Evolutionary conservation across 345 rosid genomes (phyloP), one percentile per base, ranked within the genome.

Genomic region (Citrus mangshanensis): DNA sequence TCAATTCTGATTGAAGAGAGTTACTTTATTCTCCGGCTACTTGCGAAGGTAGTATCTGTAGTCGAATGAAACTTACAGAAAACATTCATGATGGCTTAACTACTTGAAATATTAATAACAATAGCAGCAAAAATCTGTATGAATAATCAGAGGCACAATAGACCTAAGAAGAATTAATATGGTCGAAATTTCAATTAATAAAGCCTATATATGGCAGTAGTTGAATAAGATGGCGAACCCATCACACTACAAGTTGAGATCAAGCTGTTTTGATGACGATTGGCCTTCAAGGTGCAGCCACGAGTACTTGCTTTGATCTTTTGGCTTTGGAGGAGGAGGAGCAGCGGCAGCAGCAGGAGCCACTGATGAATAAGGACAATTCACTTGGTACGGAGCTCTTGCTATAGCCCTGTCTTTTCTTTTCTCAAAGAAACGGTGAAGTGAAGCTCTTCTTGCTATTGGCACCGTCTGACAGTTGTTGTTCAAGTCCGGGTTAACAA

Each of bases 361-460:
- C 58, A 54, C 19, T 5, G 58, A 46, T 5, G 58, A 55, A 77
- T 34, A 28, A 63, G 69, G 63, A 37, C 40, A 62, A 16, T 82
- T 77, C 51, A 82, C 77, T 81, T 88, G 92, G 74, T 92, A 92
- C 25, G 97, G 97, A n/a, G 92, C 92, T 82, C 83, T 89, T 72
- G 90, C 87, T 25, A 83, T 81, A 12, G 75, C 84, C 82, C 97
- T 89, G 89, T 91, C 95, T 80, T 91, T 93, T 69, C 97, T 89
- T 86, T 92, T 92, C 61, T 87, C 87, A 56, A 93, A 82, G 87
- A 93, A 93, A 42, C 91, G 84, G 74, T 87, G 89, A 60, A 93
- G 93, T 9, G 97, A 92, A 56, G 91, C 91, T 83, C 85, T 89
- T 73, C 22, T 54, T 5, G 58, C 58, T 16, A 54, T 54, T 5